A percentile compares a stretch with the other conserved stretches of the same genome.
Evolutionary conservation across 2,329 filamentous ascomycete species (phyloP).

Genomic region (Phyllosticta ampelicida): DNA sequence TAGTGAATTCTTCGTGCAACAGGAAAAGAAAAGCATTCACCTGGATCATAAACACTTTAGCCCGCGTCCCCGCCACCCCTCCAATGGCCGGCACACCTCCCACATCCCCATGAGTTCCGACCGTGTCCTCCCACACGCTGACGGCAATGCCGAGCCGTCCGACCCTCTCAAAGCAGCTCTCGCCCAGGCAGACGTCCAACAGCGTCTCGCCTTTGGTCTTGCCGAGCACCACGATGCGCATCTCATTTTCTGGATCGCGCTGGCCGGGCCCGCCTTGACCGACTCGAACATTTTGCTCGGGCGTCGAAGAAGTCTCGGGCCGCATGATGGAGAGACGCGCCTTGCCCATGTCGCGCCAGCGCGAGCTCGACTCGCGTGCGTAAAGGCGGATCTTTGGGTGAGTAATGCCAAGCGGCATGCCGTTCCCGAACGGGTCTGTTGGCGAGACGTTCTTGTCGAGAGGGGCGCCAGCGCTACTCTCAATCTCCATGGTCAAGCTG

Average conservation of each 20-base stretch:
- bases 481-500: conserved; percentile 13
- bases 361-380: conserved; percentile 57
- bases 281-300: conserved; percentile 20
- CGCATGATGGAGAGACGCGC: conserved; percentile 73
- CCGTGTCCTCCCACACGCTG: conserved; percentile 65
- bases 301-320: conserved; percentile 33
- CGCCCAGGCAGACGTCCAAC: conserved; percentile 74
- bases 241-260: conserved; percentile 49
- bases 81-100: conserved; percentile 49
- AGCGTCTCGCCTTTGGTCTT: conserved; percentile 58
- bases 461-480: conserved; percentile 21
- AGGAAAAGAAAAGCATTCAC: conserved; percentile 18
- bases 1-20: conserved; percentile 7
- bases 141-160: conserved; percentile 80
- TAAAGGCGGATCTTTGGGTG: conserved; percentile 84
- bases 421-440: conserved; percentile 15
- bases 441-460: conserved; percentile 9
- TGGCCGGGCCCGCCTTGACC: conserved; percentile 26
- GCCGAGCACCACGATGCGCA: conserved; percentile 69
- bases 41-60: conserved; percentile 56
- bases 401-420: conserved; percentile 53
- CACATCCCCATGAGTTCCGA: conserved; percentile 41
- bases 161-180: conserved; percentile 73
- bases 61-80: conserved; percentile 44
- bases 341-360: conserved; percentile 87